These are phyloP conservation scores for Prillingera fragicola DNA, from an alignment of 1,284 basidiomycete genomes.

Conservation along the genomic window DNA sequence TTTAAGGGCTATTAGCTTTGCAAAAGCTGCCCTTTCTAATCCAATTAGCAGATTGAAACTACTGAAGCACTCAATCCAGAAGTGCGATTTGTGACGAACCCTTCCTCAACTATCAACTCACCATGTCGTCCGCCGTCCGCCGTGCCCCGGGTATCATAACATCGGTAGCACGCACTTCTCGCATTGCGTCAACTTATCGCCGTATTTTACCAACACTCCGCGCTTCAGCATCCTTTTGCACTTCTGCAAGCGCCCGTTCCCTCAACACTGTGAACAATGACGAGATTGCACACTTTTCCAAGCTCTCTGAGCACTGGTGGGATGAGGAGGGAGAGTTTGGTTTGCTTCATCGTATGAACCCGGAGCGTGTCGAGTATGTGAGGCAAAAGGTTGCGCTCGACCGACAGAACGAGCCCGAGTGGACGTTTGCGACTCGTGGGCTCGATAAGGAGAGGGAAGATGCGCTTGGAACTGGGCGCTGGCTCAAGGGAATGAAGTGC, in stretches of 20 bases:
- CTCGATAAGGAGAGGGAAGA: slow-evolving; percentile 40
- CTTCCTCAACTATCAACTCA: too few relatives aligned
- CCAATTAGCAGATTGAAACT: too few relatives aligned
- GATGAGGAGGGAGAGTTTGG: slow-evolving; percentile 87
- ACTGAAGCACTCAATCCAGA: too few relatives aligned
- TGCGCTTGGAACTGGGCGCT: slow-evolving; percentile 33
- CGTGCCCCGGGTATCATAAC: too few relatives aligned
- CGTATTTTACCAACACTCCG: background rate
- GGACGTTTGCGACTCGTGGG: slow-evolving; percentile 42
- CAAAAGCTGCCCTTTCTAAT: too few relatives aligned
- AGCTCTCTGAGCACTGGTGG: slow-evolving; percentile 93
- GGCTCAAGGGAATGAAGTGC: slow-evolving; percentile 61
- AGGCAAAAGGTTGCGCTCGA: slow-evolving; percentile 66
- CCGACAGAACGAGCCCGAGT: slow-evolving; percentile 54
- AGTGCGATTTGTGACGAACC: too few relatives aligned
- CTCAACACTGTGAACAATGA: slow-evolving; percentile 60
- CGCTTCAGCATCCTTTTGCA: background rate
- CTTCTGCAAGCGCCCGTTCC: background rate
- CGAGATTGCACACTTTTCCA: slow-evolving; percentile 90
- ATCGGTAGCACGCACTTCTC: too few relatives aligned
- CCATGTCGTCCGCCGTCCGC: too few relatives aligned
- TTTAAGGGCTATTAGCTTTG: too few relatives aligned
- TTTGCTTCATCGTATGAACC: slow-evolving; percentile 93
- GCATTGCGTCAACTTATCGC: too few relatives aligned
- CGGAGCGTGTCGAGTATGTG: slow-evolving; percentile 77